Base-by-base conservation (phyloP, 805 yeast species). In the Vanderwaltozyma polyspora region DNA sequence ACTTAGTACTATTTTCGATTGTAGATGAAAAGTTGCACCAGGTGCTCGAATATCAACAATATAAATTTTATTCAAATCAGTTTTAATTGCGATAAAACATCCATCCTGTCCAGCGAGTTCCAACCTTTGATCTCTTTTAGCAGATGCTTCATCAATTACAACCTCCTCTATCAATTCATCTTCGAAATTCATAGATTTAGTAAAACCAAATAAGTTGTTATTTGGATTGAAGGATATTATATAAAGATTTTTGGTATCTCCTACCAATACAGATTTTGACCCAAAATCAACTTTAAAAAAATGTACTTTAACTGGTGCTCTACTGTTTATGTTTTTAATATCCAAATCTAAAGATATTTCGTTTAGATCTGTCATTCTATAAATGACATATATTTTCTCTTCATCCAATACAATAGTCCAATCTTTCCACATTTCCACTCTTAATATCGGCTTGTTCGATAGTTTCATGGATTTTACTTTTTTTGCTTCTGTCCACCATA, bases 401-500 rank as follows among this genome's bases (percentile, higher is more conserved):
- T 45, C 40, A 33, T 57, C 57, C 16, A 52, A 30, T 12, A 39
- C 47, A 8, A 49, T 38, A 1, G 59, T 52, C 33, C 42, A 43
- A 28, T 45, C 43, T 39, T 49, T 47, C 27, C 40, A 44, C 23
- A 49, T 36, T 9, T 39, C 43, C n/a, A 50, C 24, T 15, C 44
- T 45, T 28, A 42, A 28, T 17, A 56, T 53, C 5, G 46, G 36
- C 14, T 33, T 39, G 31, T 41, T 46, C 9, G 57, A 46, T 11
- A 51, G 15, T 29, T 43, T 45, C 25, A 44, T 13, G 5, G 31
- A 12, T 22, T 41, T 43, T 3, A 39, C 31, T 16, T 34, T 33
- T 28, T 51, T 52, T 1, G 51, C 44, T 19, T 53, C 57, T 28
- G 49, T 38, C 62, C 62, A 57, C 62, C 62, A 57, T 16, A 54